Evolutionary conservation across 192 early-diverging fungal genomes (phyloP).

Genomic region (Backusella liffmaniae): DNA sequence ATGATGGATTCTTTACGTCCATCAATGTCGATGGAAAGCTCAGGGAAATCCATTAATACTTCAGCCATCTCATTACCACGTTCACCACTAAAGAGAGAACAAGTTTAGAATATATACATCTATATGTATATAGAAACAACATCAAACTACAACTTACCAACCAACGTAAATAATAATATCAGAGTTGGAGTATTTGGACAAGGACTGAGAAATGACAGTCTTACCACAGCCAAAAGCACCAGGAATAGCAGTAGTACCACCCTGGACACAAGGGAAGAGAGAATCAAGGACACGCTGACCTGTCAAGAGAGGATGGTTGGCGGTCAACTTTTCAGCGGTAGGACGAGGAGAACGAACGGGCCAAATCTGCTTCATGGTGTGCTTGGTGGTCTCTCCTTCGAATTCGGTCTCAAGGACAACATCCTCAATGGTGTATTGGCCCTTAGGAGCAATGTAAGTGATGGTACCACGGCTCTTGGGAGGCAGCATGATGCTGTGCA

Average conservation of each 20-base stretch:
- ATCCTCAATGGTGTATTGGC: constrained; percentile 90
- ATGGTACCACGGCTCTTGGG: constrained; percentile 93
- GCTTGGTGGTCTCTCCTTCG: constrained; percentile 86
- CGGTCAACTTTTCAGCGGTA: constrained; percentile 90
- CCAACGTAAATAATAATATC: constrained; percentile 99
- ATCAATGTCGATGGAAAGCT: constrained; percentile 89
- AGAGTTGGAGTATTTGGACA: constrained; percentile 99
- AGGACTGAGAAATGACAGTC: constrained; percentile 99
- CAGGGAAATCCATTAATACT: constrained; percentile 99
- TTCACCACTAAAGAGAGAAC: constrained; percentile 61
- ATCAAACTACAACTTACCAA: constrained; percentile 56
- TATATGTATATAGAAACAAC: constrained; percentile 45
- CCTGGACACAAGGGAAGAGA: constrained; percentile 98
- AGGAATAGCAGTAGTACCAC: constrained; percentile 99
- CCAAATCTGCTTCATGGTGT: constrained; percentile 98
- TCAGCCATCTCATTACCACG: constrained; percentile 99
- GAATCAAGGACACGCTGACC: constrained; percentile 99
- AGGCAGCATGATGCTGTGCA: constrained; percentile 93
- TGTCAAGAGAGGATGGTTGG: constrained; percentile 93
- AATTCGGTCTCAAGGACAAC: constrained; percentile 95
- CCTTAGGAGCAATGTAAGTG: constrained; percentile 93
- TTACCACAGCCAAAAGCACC: constrained; percentile 99
- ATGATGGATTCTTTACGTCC: constrained; percentile 98
- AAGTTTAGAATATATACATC: background rate
- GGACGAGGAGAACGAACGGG: constrained; percentile 97